Percentiles rank a stretch among this genome's conserved stretches.
phyloP scores from a whole-genome alignment of 352 stramenopile species.

The Phytophthora rubi region DNA sequence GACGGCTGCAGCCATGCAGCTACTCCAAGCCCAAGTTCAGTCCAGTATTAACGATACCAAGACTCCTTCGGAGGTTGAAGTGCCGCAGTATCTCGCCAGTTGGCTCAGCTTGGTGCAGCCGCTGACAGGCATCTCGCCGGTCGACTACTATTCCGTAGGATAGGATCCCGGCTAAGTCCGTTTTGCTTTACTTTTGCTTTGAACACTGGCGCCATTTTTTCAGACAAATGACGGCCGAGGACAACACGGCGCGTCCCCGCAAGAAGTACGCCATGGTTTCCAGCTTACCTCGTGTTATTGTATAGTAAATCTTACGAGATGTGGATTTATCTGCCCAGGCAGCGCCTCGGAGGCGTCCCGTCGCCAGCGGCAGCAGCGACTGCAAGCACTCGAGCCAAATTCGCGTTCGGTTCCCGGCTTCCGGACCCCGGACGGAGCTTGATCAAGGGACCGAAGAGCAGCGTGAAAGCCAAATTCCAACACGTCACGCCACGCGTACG shows the following conservation, averaged over 20 bases:
- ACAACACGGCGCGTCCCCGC: conserved; percentile 19
- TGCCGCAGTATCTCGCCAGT: conserved; percentile 56
- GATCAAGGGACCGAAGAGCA: conserved; percentile 17
- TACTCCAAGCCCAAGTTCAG: conserved; percentile 49
- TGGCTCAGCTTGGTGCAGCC: conserved; percentile 84
- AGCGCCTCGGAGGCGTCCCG: conserved; percentile 16
- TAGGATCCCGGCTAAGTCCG: conserved; percentile 11
- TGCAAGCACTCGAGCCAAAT: conserved; percentile 19
- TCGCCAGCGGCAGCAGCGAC: conserved; percentile 2
- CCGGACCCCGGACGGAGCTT: conserved; percentile 13
- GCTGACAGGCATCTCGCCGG: conserved; percentile 58
- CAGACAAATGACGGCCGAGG: conserved; percentile 17
- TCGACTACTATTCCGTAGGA: conserved; percentile 44
- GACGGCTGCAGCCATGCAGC: conserved; percentile 66
- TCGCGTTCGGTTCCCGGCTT: conserved; percentile 41
- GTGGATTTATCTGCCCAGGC: conserved; percentile 15
- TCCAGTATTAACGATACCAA: neutral
- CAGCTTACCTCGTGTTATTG: neutral
- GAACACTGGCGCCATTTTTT: conserved; percentile 18
- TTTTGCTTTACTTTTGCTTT: conserved; percentile 12
- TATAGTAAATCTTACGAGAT: neutral
- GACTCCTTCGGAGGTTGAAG: neutral
- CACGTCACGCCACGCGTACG: conserved; percentile 1
- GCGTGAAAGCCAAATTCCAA: neutral
- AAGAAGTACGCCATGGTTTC: conserved; percentile 33